Evolutionary conservation across 2,329 filamentous ascomycete genomes (phyloP), one percentile per base, ranked within the genome.

Genomic region (Acarospora socialis): DNA sequence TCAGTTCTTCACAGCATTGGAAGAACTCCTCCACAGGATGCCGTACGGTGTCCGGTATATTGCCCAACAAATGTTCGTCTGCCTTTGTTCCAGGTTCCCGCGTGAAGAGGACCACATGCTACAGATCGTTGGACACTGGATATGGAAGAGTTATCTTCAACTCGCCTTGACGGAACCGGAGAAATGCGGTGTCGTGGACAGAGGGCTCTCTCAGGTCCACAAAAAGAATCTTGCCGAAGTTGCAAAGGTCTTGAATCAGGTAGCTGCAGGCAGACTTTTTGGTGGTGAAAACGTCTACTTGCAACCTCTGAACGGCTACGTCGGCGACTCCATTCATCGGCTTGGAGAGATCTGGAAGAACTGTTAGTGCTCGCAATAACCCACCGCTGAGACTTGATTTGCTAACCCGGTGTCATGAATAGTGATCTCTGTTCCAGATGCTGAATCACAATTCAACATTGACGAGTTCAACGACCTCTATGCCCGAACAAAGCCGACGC

Each of bases 381-480:
- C 10, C 6, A 4, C 2, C 18, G 4, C 27, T 31, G 19, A 12
- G 1, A 9, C 25, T 9, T 13, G 12, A 23, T 13, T 15, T 39
- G 32, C 57, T 64, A 52, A 66, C 46, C 21, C 21, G 2, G 24
- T 33, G 32, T 15, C 27, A 22, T 16, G 15, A 7, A 24, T 40
- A 67, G 66, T 95, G 38, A 82, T 98, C 43, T 73, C 78, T 8
- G 81, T 95, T 8, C 75, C 80, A 9, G 78, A 90, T 46, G 81
- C 83, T 0, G 90, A 98, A 55, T 69, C 73, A 32, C 90, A 90
- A 15, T 98, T 95, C 50, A 86, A 95, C 54, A 94, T 98, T 52
- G 90, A 98, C 51, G 90, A 95, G 53, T 98, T 90, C 70, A 95
- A 94, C 52, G 90, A 98, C 50, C 68, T 98, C 5, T 95, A 95